Evolutionary conservation across 805 yeast species (phyloP), one percentile per base, ranked within the genome.

Genomic region (Starmerella stigmatis): DNA sequence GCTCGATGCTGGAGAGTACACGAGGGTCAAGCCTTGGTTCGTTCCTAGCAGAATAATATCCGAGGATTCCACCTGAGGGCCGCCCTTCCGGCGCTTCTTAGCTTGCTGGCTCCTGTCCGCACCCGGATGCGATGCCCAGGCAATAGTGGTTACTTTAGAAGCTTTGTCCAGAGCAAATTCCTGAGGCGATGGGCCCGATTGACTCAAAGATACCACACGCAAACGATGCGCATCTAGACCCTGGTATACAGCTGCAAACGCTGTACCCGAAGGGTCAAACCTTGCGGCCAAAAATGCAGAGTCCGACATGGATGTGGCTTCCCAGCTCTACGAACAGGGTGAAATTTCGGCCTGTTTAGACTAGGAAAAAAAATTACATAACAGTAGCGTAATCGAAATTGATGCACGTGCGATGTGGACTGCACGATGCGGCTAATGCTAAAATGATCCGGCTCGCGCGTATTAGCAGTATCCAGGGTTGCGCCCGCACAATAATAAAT

Each of bases 151-250:
- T 29, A 75, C 65, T 53, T 67, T 66, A 30, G 67, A 61, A 25
- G 73, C 71, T 57, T 74, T 74, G 33, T 73, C 79, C 21, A 80
- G 64, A 12, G 69, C 67, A 55, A 73, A 72, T 17, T 75, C 76
- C 5, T 67, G 59, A 27, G 66, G 54, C 13, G 70, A 60, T 22
- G 65, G 69, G 30, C 81, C 70, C 57, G 78, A 79, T 22, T 38
- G 43, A 31, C 39, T 15, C 16, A 46, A 20, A 7, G 54, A 41
- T 9, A 45, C 41, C 2, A 81, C 82, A 46, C 78, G 69, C 30
- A 85, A 64, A 52, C 77, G 76, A 57, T 81, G 89, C 5, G 78
- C 68, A 60, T 83, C 89, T 48, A 85, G 70, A 1, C 85, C 80
- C 28, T 76, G 74, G 17, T 75, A 65, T 1, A 75, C 84, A 36